These are phyloP conservation scores for Paraphoma sp. DNA, from an alignment of 2,329 filamentous ascomycete species.

Conservation along the genomic window DNA sequence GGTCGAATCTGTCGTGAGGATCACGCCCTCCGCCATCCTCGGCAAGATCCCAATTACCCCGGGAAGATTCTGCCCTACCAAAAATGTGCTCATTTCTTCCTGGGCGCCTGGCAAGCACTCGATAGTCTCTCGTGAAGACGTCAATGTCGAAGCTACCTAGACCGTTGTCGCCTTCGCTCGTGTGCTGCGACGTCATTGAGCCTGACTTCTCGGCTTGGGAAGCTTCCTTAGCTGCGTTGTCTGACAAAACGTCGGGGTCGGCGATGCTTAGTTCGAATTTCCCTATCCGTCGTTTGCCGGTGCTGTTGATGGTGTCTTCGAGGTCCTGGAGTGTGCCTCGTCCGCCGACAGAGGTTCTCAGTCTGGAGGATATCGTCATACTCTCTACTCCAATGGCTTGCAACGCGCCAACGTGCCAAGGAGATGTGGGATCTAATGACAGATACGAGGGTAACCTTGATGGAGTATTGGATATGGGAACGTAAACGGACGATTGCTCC, in stretches of 20 bases:
- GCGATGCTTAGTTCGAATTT: conserved; percentile 72
- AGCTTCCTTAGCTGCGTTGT: conserved; percentile 24
- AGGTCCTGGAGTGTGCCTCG: conserved; percentile 66
- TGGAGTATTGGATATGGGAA: conserved; percentile 73
- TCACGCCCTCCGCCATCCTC: conserved; percentile 36
- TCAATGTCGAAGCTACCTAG: conserved; percentile 44
- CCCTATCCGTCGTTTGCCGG: conserved; percentile 81
- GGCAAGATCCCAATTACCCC: conserved; percentile 47
- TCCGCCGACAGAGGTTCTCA: conserved; percentile 56
- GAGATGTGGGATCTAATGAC: conserved; percentile 66
- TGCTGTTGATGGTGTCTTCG: conserved; percentile 71
- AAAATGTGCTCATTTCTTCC: conserved; percentile 48
- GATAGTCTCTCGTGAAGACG: conserved; percentile 40
- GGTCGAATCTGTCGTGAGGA: conserved; percentile 43
- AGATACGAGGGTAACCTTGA: conserved; percentile 63
- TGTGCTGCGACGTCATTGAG: conserved; percentile 29
- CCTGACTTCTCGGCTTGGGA: conserved; percentile 35
- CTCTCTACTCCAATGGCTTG: conserved; percentile 80
- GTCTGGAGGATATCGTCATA: conserved; percentile 75
- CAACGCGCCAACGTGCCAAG: conserved; percentile 82
- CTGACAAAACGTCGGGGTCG: conserved; percentile 41
- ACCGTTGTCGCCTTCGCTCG: conserved; percentile 22
- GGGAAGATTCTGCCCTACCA: conserved; percentile 47
- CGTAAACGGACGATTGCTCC: conserved; percentile 75
- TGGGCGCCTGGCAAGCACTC: conserved; percentile 11